Conservation (phyloP, 305 asterid genomes). For the Nicotiana rustica region DNA sequence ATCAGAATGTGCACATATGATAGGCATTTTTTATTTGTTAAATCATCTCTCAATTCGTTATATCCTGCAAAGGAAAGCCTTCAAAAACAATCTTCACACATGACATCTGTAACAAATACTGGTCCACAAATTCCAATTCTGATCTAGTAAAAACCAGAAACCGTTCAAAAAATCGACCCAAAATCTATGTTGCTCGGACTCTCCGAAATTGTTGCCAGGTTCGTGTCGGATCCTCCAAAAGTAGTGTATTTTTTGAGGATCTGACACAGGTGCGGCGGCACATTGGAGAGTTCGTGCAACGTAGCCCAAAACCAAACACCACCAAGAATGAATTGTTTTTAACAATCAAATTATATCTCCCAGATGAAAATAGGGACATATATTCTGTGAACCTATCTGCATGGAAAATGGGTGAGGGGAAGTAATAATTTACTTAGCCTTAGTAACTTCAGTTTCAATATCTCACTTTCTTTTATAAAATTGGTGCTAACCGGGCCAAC, state of each 20-base stretch:
- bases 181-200: too few relatives aligned
- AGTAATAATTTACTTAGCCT: not conserved
- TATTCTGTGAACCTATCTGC: not conserved
- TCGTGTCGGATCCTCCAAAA: too few relatives aligned
- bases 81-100: not conserved
- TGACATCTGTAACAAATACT: not conserved
- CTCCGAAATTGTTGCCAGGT: too few relatives aligned
- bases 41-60: not conserved
- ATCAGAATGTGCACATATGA: slow-evolving; percentile 2
- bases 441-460: not conserved
- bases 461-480: not conserved
- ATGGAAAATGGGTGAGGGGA: not conserved
- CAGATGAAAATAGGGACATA: not conserved
- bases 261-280: too few relatives aligned
- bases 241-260: too few relatives aligned
- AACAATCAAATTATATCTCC: not conserved
- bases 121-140: slow-evolving; percentile 16
- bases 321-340: not conserved
- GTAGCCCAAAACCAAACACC: not conserved
- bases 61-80: not conserved
- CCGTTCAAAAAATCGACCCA: not conserved
- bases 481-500: too few relatives aligned
- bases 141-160: not conserved
- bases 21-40: slow-evolving; percentile 4
- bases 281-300: too few relatives aligned